phyloP scores from a whole-genome alignment of 495 filamentous ascomycete genomes.

The Lasiosphaeriaceae sp. region DNA sequence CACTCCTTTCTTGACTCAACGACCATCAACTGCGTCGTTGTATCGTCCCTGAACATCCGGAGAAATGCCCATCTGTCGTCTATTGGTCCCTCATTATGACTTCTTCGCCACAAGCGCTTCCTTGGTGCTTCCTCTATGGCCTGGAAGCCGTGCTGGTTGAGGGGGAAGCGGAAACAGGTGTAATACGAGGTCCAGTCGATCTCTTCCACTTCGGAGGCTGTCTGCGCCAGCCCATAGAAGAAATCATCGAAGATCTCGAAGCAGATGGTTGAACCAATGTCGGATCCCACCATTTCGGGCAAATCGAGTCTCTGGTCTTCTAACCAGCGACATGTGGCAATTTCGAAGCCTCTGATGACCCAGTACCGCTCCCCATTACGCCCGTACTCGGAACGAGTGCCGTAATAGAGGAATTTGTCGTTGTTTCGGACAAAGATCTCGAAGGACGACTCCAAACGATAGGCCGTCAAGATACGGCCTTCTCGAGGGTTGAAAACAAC shows the following conservation, averaged over 20 bases:
- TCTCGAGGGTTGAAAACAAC: constrained; percentile 54
- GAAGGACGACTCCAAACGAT: constrained; percentile 42
- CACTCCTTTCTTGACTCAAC: constrained; percentile 72
- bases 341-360: constrained; percentile 54
- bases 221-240: constrained; percentile 68
- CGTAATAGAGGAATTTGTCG: constrained; percentile 61
- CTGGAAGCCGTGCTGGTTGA: constrained; percentile 33
- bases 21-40: constrained; percentile 55
- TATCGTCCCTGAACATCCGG: constrained; percentile 60
- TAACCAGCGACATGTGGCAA: constrained; percentile 35
- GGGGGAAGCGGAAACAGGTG: constrained; percentile 59
- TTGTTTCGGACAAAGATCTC: constrained; percentile 72
- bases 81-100: constrained; percentile 69
- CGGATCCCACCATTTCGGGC: constrained; percentile 53
- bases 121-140: constrained; percentile 31
- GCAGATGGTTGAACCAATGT: constrained; percentile 64
- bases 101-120: constrained; percentile 57
- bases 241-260: constrained; percentile 68
- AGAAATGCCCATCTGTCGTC: constrained; percentile 74
- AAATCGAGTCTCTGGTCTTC: constrained; percentile 41
- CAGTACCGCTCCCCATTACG: constrained; percentile 55
- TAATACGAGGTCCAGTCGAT: constrained; percentile 69
- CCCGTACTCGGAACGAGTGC: constrained; percentile 52
- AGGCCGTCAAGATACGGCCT: constrained; percentile 36
- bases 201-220: constrained; percentile 59